phyloP scores from a whole-genome alignment of 192 early-diverging fungal species.

The Diversispora epigaea region DNA sequence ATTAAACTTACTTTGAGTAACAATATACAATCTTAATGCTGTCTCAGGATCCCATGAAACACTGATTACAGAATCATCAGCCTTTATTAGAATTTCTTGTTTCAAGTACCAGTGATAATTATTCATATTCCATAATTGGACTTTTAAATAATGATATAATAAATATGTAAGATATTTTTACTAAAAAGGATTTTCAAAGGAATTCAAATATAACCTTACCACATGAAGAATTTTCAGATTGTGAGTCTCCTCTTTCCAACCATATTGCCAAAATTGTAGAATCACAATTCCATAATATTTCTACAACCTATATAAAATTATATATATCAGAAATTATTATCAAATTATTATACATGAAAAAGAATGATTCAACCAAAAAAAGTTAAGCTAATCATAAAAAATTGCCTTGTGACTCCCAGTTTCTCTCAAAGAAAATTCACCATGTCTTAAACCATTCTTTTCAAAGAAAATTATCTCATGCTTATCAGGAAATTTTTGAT shows the following conservation, averaged over 20 bases:
- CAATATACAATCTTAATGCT: constrained; percentile 62
- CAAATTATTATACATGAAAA: background rate
- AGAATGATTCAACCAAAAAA: background rate
- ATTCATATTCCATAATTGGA: constrained; percentile 89
- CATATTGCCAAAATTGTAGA: constrained; percentile 83
- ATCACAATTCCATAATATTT: constrained; percentile 84
- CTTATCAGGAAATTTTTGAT: constrained; percentile 69
- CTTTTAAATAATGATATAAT: constrained; percentile 16
- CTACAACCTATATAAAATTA: constrained; percentile 42
- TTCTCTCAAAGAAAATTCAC: constrained; percentile 82
- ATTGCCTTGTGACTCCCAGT: constrained; percentile 41
- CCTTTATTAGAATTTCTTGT: constrained; percentile 67
- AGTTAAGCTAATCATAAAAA: constrained; percentile 34
- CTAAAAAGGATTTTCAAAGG: background rate
- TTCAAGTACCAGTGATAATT: constrained; percentile 99
- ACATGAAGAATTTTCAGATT: constrained; percentile 21
- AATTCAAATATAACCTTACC: constrained; percentile 31
- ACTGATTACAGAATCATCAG: constrained; percentile 43
- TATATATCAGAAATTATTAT: background rate
- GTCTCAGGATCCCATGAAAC: constrained; percentile 83
- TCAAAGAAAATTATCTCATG: constrained; percentile 95
- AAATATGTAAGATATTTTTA: background rate
- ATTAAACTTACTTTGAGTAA: constrained; percentile 42
- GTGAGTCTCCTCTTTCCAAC: constrained; percentile 40
- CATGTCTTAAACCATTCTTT: constrained; percentile 90